Base-by-base conservation (phyloP, 2,329 filamentous ascomycete genomes). In the Ophiostoma populinum region DNA sequence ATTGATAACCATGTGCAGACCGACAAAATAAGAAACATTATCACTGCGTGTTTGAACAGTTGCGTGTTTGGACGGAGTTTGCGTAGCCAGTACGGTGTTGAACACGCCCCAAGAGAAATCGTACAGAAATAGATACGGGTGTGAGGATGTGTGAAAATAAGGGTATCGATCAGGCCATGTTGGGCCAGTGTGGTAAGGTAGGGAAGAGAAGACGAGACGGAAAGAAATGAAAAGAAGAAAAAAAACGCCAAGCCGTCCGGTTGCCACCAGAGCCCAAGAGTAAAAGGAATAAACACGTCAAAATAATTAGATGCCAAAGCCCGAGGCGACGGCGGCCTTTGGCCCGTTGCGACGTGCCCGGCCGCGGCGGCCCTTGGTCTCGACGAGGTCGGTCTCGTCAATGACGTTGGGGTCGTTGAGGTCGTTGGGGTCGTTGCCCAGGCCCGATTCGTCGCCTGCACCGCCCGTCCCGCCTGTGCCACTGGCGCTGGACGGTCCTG, bases 401-500 rank as follows among this genome's bases (percentile, higher is more conserved):
- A 47, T 42, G 24, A 40, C 44, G 12, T 45, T 39, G n/a, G n/a
- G n/a, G 2, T 42, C 40, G 22, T 40, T n/a, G 2, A 28, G 39
- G 5, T 28, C 36, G 4, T 10, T 17, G n/a, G 13, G 25, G 8
- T 31, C 24, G 24, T 15, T 24, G 13, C 13, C 9, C n/a, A 12
- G 15, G 26, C 7, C 17, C 13, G 15, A 6, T 17, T 25, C 22
- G 3, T 36, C 32, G 30, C 13, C 15, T 8, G 18, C 25, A 17
- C 10, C 31, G 8, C 18, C 34, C 6, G 11, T 21, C 8, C 22
- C 24, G 29, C 13, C 18, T 6, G 13, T 12, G 4, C 38, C 38
- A 26, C 45, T 44, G 10, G 34, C 45, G 7, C 42, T 41, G 12
- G 55, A n/a, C n/a, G n/a, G n/a, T n/a, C n/a, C n/a, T n/a, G n/a